These are phyloP conservation scores for Jackrogersella minutella DNA, from an alignment of 495 filamentous ascomycete species.

Conservation along the genomic window DNA sequence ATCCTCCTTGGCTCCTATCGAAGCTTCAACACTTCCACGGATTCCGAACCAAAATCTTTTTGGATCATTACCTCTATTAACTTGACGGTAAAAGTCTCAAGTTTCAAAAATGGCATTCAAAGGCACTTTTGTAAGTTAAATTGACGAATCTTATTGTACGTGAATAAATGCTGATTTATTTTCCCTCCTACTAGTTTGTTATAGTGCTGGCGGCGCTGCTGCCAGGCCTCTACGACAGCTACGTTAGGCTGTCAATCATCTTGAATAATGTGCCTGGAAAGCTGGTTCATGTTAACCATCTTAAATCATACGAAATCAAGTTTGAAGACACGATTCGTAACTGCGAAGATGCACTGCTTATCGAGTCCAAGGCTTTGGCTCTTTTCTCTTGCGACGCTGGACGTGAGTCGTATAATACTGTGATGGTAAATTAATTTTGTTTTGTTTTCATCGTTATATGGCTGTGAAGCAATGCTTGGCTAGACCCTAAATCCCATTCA, in stretches of 20 bases:
- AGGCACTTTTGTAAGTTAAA: constrained; percentile 29
- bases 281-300: constrained; percentile 41
- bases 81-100: not conserved
- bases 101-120: constrained; percentile 31
- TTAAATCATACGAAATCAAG: constrained; percentile 44
- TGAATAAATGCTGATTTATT: not conserved
- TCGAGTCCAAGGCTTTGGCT: constrained; percentile 47
- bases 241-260: constrained; percentile 11
- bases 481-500: too few species aligned
- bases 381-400: constrained; percentile 55
- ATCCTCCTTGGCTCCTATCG: not conserved
- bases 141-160: not conserved
- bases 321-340: constrained; percentile 52
- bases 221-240: constrained; percentile 26
- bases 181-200: constrained; percentile 16
- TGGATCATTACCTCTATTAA: not conserved
- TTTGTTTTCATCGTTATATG: not conserved
- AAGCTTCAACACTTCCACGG: not conserved
- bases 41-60: not conserved
- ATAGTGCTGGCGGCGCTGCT: constrained; percentile 29
- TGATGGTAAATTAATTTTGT: constrained; percentile 52
- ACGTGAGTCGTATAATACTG: constrained; percentile 58
- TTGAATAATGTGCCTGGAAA: constrained; percentile 41
- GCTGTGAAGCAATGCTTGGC: too few species aligned
- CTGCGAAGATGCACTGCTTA: constrained; percentile 57